Base-by-base conservation (phyloP, 345 rosid genomes). In the Populus euphratica region DNA sequence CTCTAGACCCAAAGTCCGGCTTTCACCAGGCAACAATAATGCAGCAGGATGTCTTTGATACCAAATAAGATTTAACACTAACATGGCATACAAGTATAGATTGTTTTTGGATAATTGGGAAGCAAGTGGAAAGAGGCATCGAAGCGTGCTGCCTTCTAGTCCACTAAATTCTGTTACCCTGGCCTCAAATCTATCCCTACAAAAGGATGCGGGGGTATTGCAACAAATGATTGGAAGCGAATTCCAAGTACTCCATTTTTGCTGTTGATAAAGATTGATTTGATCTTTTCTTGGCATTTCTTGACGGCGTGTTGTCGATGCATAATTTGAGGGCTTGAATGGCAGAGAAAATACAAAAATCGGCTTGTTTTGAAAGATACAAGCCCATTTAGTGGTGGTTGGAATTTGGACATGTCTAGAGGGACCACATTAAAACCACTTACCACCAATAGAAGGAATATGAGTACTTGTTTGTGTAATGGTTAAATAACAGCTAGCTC, bases 261-360 rank as follows among this genome's bases (percentile, higher is more conserved):
- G 39, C 67, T n/a, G 27, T 62, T 74, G 84, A 79, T 70, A 5
- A 70, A 56, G 85, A 83, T 75, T 81, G 87, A 83, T 83, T 73
- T 81, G 85, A 81, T 81, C 23, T 41, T 18, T 73, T 81, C 38
- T 67, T 72, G 82, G 75, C 85, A 54, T 33, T 39, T 73, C 50
- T 59, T 65, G 70, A 63, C 70, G 73, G 44, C 69, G 27, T 49
- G 70, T 44, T 72, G 12, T 20, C 18, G 27, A 65, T 20, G 67
- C 65, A 59, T 29, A 31, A 18, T 47, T 77, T n/a, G 69, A 64
- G 76, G 47, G 80, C 64, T 77, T 31, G 69, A 61, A 23, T 47
- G 12, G 74, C 78, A 33, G 36, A 43, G 43, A 68, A 81, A 76
- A 82, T 74, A 74, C 78, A 74, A 78, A 78, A 44, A 71, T 67